Evolutionary conservation across 257 asterid species (phyloP).

Genomic region (Marsdenia floribunda): DNA sequence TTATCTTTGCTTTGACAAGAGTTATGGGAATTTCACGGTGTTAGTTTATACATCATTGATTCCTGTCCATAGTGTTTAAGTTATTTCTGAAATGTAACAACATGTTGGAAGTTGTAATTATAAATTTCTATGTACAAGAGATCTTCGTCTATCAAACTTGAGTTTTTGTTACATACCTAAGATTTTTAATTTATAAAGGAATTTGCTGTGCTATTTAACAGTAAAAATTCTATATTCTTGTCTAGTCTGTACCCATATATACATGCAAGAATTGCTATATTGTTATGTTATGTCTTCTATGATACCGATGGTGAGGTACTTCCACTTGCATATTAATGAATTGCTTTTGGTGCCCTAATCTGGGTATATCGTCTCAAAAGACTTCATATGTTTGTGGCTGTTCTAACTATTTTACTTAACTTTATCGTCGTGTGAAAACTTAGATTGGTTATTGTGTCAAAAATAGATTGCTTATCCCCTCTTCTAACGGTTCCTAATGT

Average conservation of each 20-base stretch:
- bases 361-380: background rate
- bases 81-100: background rate
- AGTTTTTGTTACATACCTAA: background rate
- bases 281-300: background rate
- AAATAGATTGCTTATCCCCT: background rate
- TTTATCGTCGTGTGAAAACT: background rate
- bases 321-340: background rate
- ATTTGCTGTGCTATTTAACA: background rate
- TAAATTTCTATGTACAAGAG: background rate
- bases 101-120: background rate
- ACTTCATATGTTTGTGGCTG: background rate
- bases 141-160: background rate
- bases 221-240: background rate
- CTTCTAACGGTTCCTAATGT: background rate
- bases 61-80: background rate
- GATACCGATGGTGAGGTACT: background rate
- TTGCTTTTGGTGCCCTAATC: background rate
- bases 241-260: background rate
- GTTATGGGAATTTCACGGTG: background rate
- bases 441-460: too few species aligned
- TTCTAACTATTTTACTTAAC: background rate
- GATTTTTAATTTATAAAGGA: background rate
- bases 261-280: background rate
- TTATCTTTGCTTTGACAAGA: background rate
- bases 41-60: background rate